Evolutionary conservation across 2,329 filamentous ascomycete species (phyloP).

Genomic region (Dactylellina parvicollis): DNA sequence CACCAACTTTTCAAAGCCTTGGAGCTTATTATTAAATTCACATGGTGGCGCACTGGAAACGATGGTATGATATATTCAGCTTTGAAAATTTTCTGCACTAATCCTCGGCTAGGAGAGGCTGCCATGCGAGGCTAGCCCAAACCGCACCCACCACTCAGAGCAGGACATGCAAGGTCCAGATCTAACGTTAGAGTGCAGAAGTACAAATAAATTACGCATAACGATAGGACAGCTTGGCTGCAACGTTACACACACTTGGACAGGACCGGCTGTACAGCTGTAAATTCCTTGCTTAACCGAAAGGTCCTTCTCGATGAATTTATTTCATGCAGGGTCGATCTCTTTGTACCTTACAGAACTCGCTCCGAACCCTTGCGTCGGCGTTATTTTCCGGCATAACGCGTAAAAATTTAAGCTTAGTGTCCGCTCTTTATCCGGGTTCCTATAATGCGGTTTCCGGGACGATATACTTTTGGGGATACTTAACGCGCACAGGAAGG

Average conservation of each 20-base stretch:
- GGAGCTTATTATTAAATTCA: not conserved
- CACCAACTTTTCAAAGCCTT: not conserved
- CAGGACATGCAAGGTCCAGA: not conserved
- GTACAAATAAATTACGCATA: slow-evolving; percentile 9
- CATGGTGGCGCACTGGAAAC: not conserved
- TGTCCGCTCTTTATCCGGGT: not conserved
- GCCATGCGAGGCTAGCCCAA: slow-evolving; percentile 4
- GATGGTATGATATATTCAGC: not conserved
- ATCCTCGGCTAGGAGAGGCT: slow-evolving; percentile 28
- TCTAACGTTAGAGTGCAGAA: not conserved
- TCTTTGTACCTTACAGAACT: slow-evolving; percentile 17
- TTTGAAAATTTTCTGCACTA: not conserved
- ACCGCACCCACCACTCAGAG: not conserved
- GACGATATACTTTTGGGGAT: slow-evolving; percentile 28
- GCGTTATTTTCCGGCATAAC: not conserved
- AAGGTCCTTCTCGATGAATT: slow-evolving; percentile 34
- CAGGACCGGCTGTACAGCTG: not conserved
- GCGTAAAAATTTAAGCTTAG: slow-evolving; percentile 15
- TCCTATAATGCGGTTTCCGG: slow-evolving; percentile 4
- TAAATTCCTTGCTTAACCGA: slow-evolving; percentile 21
- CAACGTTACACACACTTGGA: slow-evolving; percentile 52
- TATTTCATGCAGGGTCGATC: not conserved
- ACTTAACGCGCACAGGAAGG: slow-evolving; percentile 27
- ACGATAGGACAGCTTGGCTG: not conserved
- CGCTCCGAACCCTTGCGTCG: not conserved